Evolutionary conservation across 208 protist species (phyloP).

Genomic region (Trypanosomatidae sp.): DNA sequence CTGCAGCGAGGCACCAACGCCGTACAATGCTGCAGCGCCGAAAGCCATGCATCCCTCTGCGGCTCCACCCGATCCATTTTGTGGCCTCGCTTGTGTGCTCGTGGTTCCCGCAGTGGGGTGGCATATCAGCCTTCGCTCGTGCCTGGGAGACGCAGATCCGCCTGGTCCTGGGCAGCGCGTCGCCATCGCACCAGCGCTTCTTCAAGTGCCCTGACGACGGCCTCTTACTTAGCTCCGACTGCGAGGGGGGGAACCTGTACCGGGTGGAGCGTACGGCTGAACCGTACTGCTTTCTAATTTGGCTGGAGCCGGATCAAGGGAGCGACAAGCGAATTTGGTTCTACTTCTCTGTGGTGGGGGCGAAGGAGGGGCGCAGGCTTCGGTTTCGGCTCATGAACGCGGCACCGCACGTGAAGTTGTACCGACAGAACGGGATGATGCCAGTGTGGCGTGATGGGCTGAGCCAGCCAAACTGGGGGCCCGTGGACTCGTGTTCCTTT

Average conservation of each 20-base stretch:
- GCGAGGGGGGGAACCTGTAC: conserved; percentile 76
- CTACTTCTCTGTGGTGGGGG: conserved; percentile 71
- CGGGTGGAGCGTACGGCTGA: conserved; percentile 66
- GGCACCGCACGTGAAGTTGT: conserved; percentile 79
- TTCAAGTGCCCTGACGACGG: conserved; percentile 50
- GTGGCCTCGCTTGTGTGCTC: conserved; percentile 40
- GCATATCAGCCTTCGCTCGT: conserved; percentile 43
- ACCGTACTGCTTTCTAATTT: conserved; percentile 55
- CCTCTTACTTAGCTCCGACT: conserved; percentile 68
- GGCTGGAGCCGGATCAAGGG: conserved; percentile 68
- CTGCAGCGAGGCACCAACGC: conserved; percentile 13
- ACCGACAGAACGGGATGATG: conserved; percentile 73
- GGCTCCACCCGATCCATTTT: conserved; percentile 60
- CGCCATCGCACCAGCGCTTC: conserved; percentile 64
- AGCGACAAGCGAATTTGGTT: conserved; percentile 90
- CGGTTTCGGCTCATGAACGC: conserved; percentile 74
- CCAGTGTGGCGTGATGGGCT: conserved; percentile 77
- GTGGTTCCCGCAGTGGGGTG: conserved; percentile 56
- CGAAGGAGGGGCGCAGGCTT: conserved; percentile 38
- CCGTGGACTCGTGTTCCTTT: conserved; percentile 75
- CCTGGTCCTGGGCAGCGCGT: conserved; percentile 61
- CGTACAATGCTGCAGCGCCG: conserved; percentile 20
- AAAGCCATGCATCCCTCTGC: conserved; percentile 45
- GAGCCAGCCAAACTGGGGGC: conserved; percentile 47
- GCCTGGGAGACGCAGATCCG: conserved; percentile 76